Conservation (phyloP, 2,329 filamentous ascomycete genomes). For the Hymenoscyphus infarciens region DNA sequence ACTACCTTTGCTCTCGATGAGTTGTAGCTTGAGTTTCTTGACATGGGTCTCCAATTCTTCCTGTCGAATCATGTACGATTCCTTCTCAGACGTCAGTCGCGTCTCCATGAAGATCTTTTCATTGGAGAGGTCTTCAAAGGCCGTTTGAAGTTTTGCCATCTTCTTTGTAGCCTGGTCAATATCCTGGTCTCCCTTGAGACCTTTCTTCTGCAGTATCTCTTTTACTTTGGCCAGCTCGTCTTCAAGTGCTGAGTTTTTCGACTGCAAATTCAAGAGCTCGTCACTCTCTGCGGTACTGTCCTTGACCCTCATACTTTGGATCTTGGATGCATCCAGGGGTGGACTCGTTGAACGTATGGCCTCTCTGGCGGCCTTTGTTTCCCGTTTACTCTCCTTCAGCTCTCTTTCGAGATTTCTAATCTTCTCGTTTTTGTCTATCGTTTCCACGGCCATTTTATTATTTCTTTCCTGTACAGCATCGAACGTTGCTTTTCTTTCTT, state of each 20-base stretch:
- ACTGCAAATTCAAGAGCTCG: background rate
- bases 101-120: background rate
- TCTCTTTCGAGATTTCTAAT: background rate
- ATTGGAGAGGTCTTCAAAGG: background rate
- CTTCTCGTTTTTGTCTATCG: background rate
- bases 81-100: background rate
- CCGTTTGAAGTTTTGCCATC: background rate
- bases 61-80: no score
- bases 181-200: background rate
- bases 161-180: background rate
- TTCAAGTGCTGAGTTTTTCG: background rate
- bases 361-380: background rate
- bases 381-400: background rate
- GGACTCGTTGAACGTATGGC: background rate
- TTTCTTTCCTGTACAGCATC: background rate
- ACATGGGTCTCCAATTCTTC: background rate
- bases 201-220: background rate
- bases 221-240: background rate
- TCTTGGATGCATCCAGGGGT: no score
- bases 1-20: background rate
- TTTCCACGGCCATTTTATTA: background rate
- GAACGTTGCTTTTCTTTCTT: background rate
- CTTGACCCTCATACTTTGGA: no score
- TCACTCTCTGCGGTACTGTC: background rate
- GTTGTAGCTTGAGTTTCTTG: background rate